A percentile compares a stretch with the other conserved stretches of the same genome.
These are phyloP conservation scores for Citrus australasica DNA, from an alignment of 345 rosid genomes.

Conservation along the genomic window DNA sequence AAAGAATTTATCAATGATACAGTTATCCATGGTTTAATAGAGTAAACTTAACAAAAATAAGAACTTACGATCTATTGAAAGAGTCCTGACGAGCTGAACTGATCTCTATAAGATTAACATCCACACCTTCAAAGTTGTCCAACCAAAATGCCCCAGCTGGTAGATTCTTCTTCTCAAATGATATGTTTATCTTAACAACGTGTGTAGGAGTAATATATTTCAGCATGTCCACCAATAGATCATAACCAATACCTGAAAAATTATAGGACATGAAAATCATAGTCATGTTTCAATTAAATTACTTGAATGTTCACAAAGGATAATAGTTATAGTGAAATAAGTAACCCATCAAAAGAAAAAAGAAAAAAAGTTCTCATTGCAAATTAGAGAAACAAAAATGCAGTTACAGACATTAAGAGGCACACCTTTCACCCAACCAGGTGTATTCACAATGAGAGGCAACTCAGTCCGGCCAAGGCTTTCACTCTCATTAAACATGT, in stretches of 20 bases:
- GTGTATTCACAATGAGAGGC: constrained; percentile 87
- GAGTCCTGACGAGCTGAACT: constrained; percentile 60
- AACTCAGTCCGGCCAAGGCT: constrained; percentile 36
- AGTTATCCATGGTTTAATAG: background rate
- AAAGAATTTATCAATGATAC: background rate
- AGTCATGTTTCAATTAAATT: background rate
- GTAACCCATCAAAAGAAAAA: background rate
- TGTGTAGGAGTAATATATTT: constrained; percentile 69
- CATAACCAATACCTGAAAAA: constrained; percentile 82
- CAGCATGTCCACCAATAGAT: constrained; percentile 70
- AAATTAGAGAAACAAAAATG: background rate
- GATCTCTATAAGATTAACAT: constrained; percentile 63
- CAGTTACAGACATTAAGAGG: constrained; percentile 1
- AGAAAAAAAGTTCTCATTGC: background rate
- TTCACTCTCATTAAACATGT: constrained; percentile 28
- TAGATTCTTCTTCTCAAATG: constrained; percentile 64
- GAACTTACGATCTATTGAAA: constrained; percentile 72
- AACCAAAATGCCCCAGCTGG: constrained; percentile 84
- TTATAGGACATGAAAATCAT: background rate
- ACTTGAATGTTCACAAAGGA: background rate
- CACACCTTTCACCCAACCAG: constrained; percentile 98
- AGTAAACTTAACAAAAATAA: background rate
- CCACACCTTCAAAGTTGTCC: constrained; percentile 34
- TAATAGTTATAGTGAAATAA: background rate
- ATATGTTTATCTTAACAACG: constrained; percentile 81